phyloP scores from a whole-genome alignment of 495 filamentous ascomycete species.

The Neurospora sp. region DNA sequence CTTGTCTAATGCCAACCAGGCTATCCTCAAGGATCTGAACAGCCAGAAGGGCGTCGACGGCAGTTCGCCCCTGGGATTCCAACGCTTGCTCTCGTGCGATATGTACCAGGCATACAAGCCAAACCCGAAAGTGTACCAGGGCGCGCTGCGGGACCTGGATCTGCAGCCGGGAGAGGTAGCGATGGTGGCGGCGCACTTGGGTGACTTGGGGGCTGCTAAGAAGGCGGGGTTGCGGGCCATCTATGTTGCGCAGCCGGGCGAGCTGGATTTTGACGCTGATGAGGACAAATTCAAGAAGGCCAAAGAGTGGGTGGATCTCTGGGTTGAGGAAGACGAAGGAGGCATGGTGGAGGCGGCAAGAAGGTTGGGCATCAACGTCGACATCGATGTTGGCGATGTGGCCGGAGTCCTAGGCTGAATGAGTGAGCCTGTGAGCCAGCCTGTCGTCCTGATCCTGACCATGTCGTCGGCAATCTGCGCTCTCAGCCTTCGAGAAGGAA shows the following conservation, averaged over 20 bases:
- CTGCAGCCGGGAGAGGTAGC: constrained; percentile 51
- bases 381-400: not conserved
- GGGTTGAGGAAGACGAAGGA: constrained; percentile 40
- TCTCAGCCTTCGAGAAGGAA: not conserved
- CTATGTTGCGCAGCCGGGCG: constrained; percentile 59
- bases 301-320: constrained; percentile 55
- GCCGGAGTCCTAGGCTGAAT: not conserved
- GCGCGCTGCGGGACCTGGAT: constrained; percentile 50
- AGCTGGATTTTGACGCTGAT: constrained; percentile 51
- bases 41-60: constrained; percentile 27
- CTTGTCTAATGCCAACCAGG: constrained; percentile 64
- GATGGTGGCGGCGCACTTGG: constrained; percentile 70
- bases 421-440: not conserved
- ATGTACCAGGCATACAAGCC: constrained; percentile 76
- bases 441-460: not conserved
- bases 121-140: constrained; percentile 53
- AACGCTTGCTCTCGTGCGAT: constrained; percentile 51
- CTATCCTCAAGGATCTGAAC: constrained; percentile 55
- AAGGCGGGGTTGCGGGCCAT: constrained; percentile 54
- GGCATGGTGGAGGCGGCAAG: constrained; percentile 47
- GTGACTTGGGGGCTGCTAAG: constrained; percentile 58
- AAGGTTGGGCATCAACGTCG: constrained; percentile 24
- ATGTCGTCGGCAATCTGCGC: not conserved
- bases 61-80: constrained; percentile 42
- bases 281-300: constrained; percentile 40